Percentiles rank a stretch among this genome's conserved stretches.
These are phyloP conservation scores for Spathaspora boniae DNA, from an alignment of 805 yeast genomes.

Conservation along the genomic window DNA sequence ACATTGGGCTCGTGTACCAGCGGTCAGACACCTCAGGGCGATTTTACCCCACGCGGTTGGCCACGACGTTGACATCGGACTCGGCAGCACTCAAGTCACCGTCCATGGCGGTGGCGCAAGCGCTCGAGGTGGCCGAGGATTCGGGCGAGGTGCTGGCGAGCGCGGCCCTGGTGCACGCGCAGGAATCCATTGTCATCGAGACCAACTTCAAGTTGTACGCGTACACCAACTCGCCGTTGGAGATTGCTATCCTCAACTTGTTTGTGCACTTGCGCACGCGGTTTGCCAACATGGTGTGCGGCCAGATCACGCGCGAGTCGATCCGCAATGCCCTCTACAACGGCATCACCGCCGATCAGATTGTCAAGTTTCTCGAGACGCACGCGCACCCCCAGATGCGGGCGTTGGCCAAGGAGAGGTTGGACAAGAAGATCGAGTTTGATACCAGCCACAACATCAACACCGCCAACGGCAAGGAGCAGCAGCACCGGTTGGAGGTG, in stretches of 20 bases:
- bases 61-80: slow-evolving; percentile 87
- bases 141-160: slow-evolving; percentile 14
- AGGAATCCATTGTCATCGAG: slow-evolving; percentile 82
- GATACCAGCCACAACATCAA: slow-evolving; percentile 49
- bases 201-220: slow-evolving; percentile 93
- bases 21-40: slow-evolving; percentile 49
- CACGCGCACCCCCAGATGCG: slow-evolving; percentile 95
- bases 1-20: slow-evolving; percentile 84
- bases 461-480: slow-evolving; percentile 31
- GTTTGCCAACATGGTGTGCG: slow-evolving; percentile 89
- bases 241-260: slow-evolving; percentile 85
- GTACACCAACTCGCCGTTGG: slow-evolving; percentile 89
- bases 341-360: slow-evolving; percentile 95
- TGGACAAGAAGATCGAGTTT: slow-evolving; percentile 65
- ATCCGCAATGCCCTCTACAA: slow-evolving; percentile 76
- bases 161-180: slow-evolving; percentile 40
- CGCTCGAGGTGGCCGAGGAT: slow-evolving; percentile 31
- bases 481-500: slow-evolving; percentile 55
- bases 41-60: slow-evolving; percentile 87
- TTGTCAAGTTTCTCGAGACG: slow-evolving; percentile 79
- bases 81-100: slow-evolving; percentile 68
- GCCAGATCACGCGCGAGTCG: slow-evolving; percentile 89
- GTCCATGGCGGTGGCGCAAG: slow-evolving; percentile 70
- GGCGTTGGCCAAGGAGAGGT: slow-evolving; percentile 63
- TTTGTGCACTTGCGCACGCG: slow-evolving; percentile 84